phyloP scores from a whole-genome alignment of 305 asterid genomes.

The Rubia peregrina region DNA sequence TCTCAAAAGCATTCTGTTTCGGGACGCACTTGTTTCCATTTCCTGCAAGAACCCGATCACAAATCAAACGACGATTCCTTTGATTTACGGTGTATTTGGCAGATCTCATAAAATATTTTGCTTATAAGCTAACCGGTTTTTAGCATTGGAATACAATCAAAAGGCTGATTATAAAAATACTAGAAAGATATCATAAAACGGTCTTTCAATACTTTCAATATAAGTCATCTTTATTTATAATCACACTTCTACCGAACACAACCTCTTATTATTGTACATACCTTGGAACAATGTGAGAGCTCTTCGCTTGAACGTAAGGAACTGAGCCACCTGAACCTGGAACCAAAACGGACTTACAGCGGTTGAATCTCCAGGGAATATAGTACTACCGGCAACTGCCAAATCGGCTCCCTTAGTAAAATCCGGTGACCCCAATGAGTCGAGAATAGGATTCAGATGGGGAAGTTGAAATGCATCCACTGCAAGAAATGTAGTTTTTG shows the following conservation, averaged over 20 bases:
- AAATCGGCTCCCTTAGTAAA: slow-evolving; percentile 73
- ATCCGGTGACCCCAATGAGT: slow-evolving; percentile 56
- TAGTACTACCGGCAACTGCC: slow-evolving; percentile 75
- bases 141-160: too few species aligned
- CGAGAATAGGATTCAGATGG: slow-evolving; percentile 68
- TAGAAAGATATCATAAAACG: too few species aligned
- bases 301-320: slow-evolving; percentile 66
- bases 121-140: too few species aligned
- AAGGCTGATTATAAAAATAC: too few species aligned
- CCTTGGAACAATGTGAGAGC: slow-evolving; percentile 50
- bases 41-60: slow-evolving; percentile 38
- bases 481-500: slow-evolving; percentile 12
- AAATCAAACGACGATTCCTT: background rate
- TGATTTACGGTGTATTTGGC: too few species aligned
- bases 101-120: too few species aligned
- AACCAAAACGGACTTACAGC: slow-evolving; percentile 78
- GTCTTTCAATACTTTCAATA: too few species aligned
- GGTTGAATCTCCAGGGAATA: slow-evolving; percentile 57
- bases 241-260: too few species aligned
- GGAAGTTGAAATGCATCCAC: slow-evolving; percentile 94
- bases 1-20: slow-evolving; percentile 46
- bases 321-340: slow-evolving; percentile 76
- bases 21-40: slow-evolving; percentile 43
- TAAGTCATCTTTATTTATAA: too few species aligned
- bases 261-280: slow-evolving; percentile 15